phyloP scores from a whole-genome alignment of 495 filamentous ascomycete genomes.

The Aspergillus cristatus region DNA sequence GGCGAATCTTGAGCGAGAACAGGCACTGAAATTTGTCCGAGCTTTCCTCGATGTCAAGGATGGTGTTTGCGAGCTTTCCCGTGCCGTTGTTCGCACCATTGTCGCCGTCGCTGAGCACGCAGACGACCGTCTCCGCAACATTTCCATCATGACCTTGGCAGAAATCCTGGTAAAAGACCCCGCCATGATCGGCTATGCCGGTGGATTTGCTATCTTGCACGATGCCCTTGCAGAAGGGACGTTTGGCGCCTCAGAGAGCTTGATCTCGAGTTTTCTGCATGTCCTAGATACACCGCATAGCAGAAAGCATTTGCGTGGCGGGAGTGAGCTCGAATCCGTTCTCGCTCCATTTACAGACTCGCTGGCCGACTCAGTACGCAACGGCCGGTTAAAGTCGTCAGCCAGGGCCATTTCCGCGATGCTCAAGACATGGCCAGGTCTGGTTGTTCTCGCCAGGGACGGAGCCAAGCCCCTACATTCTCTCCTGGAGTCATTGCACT shows the following conservation, averaged over 20 bases:
- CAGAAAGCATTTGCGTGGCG: constrained; percentile 69
- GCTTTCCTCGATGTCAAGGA: constrained; percentile 95
- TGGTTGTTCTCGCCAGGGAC: constrained; percentile 78
- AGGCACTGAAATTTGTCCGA: constrained; percentile 92
- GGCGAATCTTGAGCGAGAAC: constrained; percentile 90
- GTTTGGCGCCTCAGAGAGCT: constrained; percentile 81
- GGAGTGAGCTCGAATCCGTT: constrained; percentile 69
- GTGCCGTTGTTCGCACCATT: constrained; percentile 75
- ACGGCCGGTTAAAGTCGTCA: constrained; percentile 72
- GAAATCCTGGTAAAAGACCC: constrained; percentile 87
- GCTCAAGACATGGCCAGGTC: constrained; percentile 82
- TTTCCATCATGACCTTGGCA: constrained; percentile 84
- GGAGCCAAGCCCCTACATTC: constrained; percentile 75
- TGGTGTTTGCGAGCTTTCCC: constrained; percentile 79
- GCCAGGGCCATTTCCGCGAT: constrained; percentile 80
- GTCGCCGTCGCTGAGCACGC: constrained; percentile 81
- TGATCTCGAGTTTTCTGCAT: constrained; percentile 77
- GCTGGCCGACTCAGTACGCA: constrained; percentile 52
- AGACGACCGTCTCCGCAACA: constrained; percentile 79
- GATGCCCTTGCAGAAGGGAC: constrained; percentile 83
- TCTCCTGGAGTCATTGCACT: constrained; percentile 67
- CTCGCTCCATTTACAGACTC: constrained; percentile 88
- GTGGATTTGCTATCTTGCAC: constrained; percentile 70
- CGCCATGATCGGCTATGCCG: constrained; percentile 62
- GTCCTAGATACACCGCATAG: constrained; percentile 76